phyloP scores from a whole-genome alignment of 1,284 basidiomycete genomes.

The Cystobasidium pallidum region DNA sequence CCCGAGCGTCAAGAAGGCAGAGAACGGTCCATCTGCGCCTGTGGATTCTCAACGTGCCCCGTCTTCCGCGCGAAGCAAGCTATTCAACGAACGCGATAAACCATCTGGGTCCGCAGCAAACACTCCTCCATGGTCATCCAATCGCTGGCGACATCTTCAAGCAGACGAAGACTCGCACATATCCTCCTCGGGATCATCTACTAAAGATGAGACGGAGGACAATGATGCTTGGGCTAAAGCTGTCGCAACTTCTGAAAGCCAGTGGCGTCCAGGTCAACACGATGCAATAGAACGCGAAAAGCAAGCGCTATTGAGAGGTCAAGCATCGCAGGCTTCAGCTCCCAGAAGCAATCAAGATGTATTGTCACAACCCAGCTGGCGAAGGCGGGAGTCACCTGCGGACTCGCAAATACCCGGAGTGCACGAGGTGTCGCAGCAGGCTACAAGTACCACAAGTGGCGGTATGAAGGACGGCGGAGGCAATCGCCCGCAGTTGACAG shows the following conservation, averaged over 20 bases:
- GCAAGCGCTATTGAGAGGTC: conserved; percentile 8
- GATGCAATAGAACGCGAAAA: conserved; percentile 30
- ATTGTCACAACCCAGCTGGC: conserved; percentile 3
- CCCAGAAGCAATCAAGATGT: conserved; percentile 6
- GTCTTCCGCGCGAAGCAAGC: background rate
- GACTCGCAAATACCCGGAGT: background rate
- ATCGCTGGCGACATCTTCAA: conserved; percentile 42
- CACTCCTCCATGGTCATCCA: conserved; percentile 24
- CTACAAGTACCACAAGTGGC: background rate
- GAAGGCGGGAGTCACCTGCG: conserved; percentile 9
- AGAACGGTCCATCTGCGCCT: background rate
- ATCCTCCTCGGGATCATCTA: conserved; percentile 33
- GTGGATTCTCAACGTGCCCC: conserved; percentile 28
- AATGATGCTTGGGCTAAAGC: conserved; percentile 18
- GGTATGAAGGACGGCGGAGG: background rate
- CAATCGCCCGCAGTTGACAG: conserved; percentile 3
- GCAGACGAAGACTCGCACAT: conserved; percentile 42
- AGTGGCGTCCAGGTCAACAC: conserved; percentile 27
- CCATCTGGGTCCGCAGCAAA: background rate
- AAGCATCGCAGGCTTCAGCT: background rate
- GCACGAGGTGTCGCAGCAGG: conserved; percentile 8
- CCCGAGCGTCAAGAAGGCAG: background rate
- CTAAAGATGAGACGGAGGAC: conserved; percentile 23
- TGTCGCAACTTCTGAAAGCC: background rate
- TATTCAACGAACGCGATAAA: conserved; percentile 7